Evolutionary conservation across 208 protist genomes (phyloP).

Genomic region (Naegleria gruberi): DNA sequence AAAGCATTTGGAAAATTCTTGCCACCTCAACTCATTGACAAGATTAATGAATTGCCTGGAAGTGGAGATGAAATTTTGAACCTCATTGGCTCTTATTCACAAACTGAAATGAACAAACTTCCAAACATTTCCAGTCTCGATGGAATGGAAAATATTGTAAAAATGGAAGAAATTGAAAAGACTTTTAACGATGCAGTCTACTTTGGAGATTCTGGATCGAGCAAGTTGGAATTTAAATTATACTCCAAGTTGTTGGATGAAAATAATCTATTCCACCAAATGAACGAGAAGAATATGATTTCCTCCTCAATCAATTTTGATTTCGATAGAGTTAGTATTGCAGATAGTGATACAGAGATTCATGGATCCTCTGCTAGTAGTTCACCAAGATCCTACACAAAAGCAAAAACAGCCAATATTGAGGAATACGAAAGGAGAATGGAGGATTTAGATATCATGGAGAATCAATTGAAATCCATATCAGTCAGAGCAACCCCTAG

Average conservation of each 20-base stretch:
- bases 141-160: not conserved
- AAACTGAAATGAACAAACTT: not conserved
- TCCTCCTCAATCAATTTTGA: not conserved
- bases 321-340: not conserved
- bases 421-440: not conserved
- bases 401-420: not conserved
- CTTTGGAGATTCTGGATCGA: not conserved
- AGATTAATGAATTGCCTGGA: not conserved
- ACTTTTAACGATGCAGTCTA: not conserved
- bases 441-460: too few relatives aligned
- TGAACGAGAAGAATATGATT: not conserved
- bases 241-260: not conserved
- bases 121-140: not conserved
- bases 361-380: not conserved
- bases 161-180: not conserved
- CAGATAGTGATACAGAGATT: not conserved
- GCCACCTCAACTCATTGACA: not conserved
- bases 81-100: not conserved
- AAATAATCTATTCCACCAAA: not conserved
- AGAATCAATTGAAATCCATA: not conserved
- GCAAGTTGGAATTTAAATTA: not conserved
- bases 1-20: not conserved
- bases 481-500: not conserved
- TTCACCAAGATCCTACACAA: not conserved
- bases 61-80: not conserved